These are phyloP conservation scores for Aschersonia sp. DNA, from an alignment of 2,329 filamentous ascomycete genomes.

Conservation along the genomic window DNA sequence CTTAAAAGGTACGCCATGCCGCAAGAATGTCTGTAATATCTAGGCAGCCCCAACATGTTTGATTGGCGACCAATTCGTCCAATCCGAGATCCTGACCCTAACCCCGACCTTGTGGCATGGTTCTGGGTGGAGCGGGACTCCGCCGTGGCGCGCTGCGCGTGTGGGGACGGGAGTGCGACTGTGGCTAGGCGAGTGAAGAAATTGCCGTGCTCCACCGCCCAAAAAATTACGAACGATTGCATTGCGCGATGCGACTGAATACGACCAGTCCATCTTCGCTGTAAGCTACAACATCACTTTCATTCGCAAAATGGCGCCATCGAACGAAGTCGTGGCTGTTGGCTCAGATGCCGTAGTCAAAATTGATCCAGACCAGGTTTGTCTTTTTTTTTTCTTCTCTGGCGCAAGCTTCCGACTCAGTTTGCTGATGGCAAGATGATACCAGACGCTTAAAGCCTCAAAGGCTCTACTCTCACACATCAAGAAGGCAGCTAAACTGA, in stretches of 20 bases:
- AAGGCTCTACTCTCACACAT: conserved; percentile 49
- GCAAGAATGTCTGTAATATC: too few species aligned
- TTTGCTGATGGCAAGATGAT: not conserved
- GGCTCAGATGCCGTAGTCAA: conserved; percentile 16
- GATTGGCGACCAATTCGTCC: too few species aligned
- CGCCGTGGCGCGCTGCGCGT: too few species aligned
- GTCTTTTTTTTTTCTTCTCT: conserved; percentile 3
- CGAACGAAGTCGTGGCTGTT: conserved; percentile 21
- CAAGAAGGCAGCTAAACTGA: conserved; percentile 37
- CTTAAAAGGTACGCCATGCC: too few species aligned
- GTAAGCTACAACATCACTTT: not conserved
- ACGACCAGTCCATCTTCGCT: not conserved
- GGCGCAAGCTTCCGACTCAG: not conserved
- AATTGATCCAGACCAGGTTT: conserved; percentile 26
- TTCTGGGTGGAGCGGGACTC: too few species aligned
- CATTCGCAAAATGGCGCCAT: conserved; percentile 20
- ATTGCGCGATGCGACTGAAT: not conserved
- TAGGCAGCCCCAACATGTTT: too few species aligned
- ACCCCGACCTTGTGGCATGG: too few species aligned
- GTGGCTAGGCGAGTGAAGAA: not conserved
- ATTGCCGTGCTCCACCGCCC: conserved; percentile 13
- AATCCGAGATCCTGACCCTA: too few species aligned
- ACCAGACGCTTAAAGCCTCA: conserved; percentile 45
- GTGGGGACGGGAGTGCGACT: not conserved
- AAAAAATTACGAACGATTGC: not conserved